Percentiles rank a stretch among this genome's conserved stretches.
These are phyloP conservation scores for Euphorbia peplus DNA, from an alignment of 345 rosid species.

Conservation along the genomic window DNA sequence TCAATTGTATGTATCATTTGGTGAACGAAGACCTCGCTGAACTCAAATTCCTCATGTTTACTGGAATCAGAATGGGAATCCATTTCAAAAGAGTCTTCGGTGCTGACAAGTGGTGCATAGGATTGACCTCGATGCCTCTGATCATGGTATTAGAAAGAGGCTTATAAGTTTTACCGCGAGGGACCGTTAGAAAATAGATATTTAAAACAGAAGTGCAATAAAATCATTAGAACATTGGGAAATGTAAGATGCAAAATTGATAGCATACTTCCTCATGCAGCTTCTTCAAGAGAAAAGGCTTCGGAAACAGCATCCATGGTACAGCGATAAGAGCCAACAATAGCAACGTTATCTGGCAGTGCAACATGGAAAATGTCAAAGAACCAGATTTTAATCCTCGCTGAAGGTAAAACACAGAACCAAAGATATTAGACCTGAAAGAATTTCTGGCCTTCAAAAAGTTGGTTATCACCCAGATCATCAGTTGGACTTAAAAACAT, in stretches of 20 bases:
- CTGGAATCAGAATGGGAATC: constrained; percentile 54
- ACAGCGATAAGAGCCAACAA: constrained; percentile 80
- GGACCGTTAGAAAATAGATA: not conserved
- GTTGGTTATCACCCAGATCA: constrained; percentile 87
- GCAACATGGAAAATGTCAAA: constrained; percentile 10
- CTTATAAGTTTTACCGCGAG: not conserved
- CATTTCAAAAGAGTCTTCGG: constrained; percentile 63
- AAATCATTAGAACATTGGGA: not conserved
- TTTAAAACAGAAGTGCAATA: not conserved
- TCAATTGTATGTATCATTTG: constrained; percentile 97
- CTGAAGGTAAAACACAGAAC: constrained; percentile 1
- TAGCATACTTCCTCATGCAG: constrained; percentile 68
- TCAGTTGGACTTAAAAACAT: constrained; percentile 94
- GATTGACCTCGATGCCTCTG: constrained; percentile 87
- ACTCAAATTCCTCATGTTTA: constrained; percentile 85
- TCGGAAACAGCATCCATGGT: constrained; percentile 96
- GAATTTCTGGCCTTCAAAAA: constrained; percentile 63
- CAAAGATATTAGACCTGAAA: constrained; percentile 9
- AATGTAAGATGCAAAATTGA: not conserved
- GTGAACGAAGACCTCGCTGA: constrained; percentile 92
- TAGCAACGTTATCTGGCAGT: constrained; percentile 18
- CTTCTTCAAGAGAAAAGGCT: constrained; percentile 89
- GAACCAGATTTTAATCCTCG: not conserved
- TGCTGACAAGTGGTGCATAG: constrained; percentile 51
- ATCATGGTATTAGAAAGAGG: constrained; percentile 15